These are phyloP conservation scores for Pythium rishiriense DNA, from an alignment of 352 stramenopile genomes.

Conservation along the genomic window DNA sequence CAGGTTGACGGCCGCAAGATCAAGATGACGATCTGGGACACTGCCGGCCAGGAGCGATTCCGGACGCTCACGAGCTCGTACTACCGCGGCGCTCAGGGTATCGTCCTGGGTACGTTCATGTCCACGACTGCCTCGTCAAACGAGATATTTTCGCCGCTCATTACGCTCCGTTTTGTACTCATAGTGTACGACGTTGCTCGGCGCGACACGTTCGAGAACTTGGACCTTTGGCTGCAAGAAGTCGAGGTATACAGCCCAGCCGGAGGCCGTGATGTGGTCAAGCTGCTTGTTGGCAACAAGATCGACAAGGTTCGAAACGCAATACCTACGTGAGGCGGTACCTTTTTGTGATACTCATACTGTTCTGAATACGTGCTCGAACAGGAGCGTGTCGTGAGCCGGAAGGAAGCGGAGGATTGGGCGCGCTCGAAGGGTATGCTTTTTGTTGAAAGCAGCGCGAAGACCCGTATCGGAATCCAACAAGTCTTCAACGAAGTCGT, in stretches of 20 bases:
- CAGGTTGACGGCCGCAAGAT: slow-evolving; percentile 95
- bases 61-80: slow-evolving; percentile 97
- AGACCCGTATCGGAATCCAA: slow-evolving; percentile 94
- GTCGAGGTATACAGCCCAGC: slow-evolving; percentile 96
- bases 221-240: slow-evolving; percentile 98
- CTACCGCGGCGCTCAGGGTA: slow-evolving; percentile 96
- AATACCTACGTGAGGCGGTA: neutral
- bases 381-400: slow-evolving; percentile 92
- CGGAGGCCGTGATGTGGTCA: slow-evolving; percentile 95
- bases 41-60: slow-evolving; percentile 97
- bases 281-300: slow-evolving; percentile 98
- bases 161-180: neutral
- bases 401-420: slow-evolving; percentile 95
- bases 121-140: too few relatives aligned
- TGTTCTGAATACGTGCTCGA: neutral
- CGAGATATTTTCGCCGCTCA: too few relatives aligned
- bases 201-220: slow-evolving; percentile 97
- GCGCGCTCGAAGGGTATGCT: slow-evolving; percentile 96
- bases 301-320: slow-evolving; percentile 73
- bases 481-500: slow-evolving; percentile 98
- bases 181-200: slow-evolving; percentile 96
- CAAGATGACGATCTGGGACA: slow-evolving; percentile 99
- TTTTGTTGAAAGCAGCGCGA: slow-evolving; percentile 97
- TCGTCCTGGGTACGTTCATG: slow-evolving; percentile 91
- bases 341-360: neutral